phyloP scores from a whole-genome alignment of 2,329 filamentous ascomycete species.

The Ophiocordyceps camponoti-rufipedis region DNA sequence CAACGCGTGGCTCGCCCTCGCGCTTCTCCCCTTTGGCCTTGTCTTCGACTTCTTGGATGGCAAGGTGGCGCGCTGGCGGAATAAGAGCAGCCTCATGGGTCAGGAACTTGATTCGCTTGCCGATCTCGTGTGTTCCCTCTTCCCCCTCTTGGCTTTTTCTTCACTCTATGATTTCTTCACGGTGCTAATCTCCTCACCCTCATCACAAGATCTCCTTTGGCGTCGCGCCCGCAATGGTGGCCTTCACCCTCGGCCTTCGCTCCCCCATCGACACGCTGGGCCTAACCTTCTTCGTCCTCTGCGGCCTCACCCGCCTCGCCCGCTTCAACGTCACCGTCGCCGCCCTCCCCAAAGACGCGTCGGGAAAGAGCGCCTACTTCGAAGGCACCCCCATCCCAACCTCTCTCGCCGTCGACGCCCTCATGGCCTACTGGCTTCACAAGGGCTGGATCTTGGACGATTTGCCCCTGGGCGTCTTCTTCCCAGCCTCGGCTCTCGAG shows the following conservation, averaged over 20 bases:
- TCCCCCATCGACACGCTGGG: slow-evolving; percentile 65
- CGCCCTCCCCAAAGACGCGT: slow-evolving; percentile 76
- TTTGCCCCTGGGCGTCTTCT: slow-evolving; percentile 58
- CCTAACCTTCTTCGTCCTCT: slow-evolving; percentile 81
- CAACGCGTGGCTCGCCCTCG: slow-evolving; percentile 67
- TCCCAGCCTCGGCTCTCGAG: slow-evolving; percentile 51
- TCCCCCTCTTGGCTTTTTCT: background rate
- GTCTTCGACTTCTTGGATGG: slow-evolving; percentile 99
- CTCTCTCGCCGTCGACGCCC: slow-evolving; percentile 56
- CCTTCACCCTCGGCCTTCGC: slow-evolving; percentile 77
- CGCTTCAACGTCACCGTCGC: slow-evolving; percentile 95
- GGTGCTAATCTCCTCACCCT: background rate
- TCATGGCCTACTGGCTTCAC: slow-evolving; percentile 83
- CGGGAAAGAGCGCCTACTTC: slow-evolving; percentile 87
- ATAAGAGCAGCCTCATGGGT: slow-evolving; percentile 95
- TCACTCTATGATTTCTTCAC: background rate
- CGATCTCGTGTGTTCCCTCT: slow-evolving; percentile 54
- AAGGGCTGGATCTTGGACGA: slow-evolving; percentile 62
- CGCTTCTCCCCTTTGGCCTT: slow-evolving; percentile 76
- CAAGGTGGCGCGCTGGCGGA: slow-evolving; percentile 87
- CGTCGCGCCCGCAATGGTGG: slow-evolving; percentile 69
- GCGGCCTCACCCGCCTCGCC: slow-evolving; percentile 79
- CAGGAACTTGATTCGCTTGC: slow-evolving; percentile 93
- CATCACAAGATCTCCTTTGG: slow-evolving; percentile 76
- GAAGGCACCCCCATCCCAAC: slow-evolving; percentile 95